phyloP scores from a whole-genome alignment of 257 asterid species.

The Rehmannia glutinosa region DNA sequence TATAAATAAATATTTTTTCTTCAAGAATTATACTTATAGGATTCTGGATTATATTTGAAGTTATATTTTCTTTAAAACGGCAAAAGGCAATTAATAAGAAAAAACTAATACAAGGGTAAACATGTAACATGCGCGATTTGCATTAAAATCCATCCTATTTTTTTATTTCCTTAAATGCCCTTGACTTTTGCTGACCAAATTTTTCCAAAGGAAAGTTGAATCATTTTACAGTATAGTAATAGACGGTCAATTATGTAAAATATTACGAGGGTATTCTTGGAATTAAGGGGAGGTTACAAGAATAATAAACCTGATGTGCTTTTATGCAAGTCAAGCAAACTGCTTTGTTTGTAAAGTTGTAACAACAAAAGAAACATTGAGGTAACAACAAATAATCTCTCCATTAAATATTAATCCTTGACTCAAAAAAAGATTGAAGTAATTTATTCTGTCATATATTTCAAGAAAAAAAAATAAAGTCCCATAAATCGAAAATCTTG shows the following conservation, averaged over 20 bases:
- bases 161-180: constrained; percentile 26
- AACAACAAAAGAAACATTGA: constrained; percentile 18
- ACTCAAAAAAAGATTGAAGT: not conserved
- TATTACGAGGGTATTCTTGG: constrained; percentile 16
- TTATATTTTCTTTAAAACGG: constrained; percentile 47
- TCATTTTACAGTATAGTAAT: not conserved
- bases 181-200: constrained; percentile 4
- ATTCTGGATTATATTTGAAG: constrained; percentile 27
- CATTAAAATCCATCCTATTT: constrained; percentile 40
- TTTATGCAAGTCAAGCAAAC: constrained; percentile 31
- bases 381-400: constrained; percentile 16
- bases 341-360: constrained; percentile 31
- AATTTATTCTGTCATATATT: no score
- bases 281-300: constrained; percentile 22
- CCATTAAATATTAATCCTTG: constrained; percentile 10
- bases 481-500: not conserved
- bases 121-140: constrained; percentile 78
- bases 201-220: not conserved
- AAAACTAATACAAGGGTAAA: constrained; percentile 32
- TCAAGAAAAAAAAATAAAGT: not conserved
- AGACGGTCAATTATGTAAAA: constrained; percentile 1
- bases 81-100: constrained; percentile 43
- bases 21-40: constrained; percentile 11
- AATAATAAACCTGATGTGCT: constrained; percentile 23
- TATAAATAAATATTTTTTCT: not conserved